phyloP scores from a whole-genome alignment of 2,329 filamentous ascomycete species.

The Tothia fuscella region DNA sequence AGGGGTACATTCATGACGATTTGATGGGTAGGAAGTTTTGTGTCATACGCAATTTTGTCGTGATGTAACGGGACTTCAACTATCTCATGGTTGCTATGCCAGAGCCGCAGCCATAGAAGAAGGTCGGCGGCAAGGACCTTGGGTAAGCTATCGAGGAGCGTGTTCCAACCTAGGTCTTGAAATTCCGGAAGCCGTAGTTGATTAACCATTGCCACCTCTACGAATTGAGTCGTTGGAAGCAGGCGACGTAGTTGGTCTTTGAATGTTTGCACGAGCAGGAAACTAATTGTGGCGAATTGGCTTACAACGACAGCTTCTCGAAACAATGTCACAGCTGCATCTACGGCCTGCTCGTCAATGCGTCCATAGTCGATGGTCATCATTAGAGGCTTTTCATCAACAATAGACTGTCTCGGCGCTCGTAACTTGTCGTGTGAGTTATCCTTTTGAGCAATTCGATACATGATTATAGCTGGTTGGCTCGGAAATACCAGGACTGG shows the following conservation, averaged over 20 bases:
- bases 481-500: conserved; percentile 59
- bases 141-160: conserved; percentile 40
- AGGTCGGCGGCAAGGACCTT: conserved; percentile 31
- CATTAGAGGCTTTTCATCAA: conserved; percentile 38
- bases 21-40: conserved; percentile 34
- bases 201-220: conserved; percentile 41
- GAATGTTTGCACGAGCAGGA: conserved; percentile 41
- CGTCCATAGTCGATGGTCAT: conserved; percentile 66
- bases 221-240: conserved; percentile 39
- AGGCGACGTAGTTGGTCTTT: conserved; percentile 33
- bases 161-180: conserved; percentile 41
- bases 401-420: conserved; percentile 20
- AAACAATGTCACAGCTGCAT: conserved; percentile 36
- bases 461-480: conserved; percentile 70
- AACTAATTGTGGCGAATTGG: conserved; percentile 33
- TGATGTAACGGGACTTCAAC: no score
- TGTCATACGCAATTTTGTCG: no score
- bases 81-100: no score
- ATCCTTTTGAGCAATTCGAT: conserved; percentile 53
- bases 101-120: conserved; percentile 40
- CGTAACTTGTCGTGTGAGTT: no score
- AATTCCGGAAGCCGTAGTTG: conserved; percentile 41
- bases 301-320: conserved; percentile 34
- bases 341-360: conserved; percentile 58
- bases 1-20: conserved; percentile 82